Evolutionary conservation across 768 basidiomycete genomes (phyloP).

Genomic region (Russula olivacea): DNA sequence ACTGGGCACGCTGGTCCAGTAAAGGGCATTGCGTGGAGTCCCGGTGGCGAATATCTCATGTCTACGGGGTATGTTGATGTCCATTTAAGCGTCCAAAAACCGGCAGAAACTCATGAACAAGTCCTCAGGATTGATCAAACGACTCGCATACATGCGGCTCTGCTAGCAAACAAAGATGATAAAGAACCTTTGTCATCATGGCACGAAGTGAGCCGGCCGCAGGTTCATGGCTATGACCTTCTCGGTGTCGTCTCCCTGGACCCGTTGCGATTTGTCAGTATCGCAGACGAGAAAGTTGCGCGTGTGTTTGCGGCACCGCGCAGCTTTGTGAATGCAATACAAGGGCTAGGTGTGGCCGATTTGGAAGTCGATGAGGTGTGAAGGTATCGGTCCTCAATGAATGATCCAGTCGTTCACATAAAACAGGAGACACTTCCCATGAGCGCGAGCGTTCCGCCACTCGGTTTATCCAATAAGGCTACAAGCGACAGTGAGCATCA

Average conservation of each 20-base stretch:
- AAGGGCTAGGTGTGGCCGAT: constrained; percentile 43
- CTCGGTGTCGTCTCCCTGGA: constrained; percentile 72
- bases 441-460: constrained; percentile 85
- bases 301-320: constrained; percentile 90
- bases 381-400: constrained; percentile 16
- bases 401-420: neutral
- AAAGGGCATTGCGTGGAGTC: constrained; percentile 80
- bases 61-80: constrained; percentile 62
- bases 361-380: constrained; percentile 49
- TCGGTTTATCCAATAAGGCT: constrained; percentile 93
- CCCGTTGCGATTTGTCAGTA: constrained; percentile 75
- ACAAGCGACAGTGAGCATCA: constrained; percentile 52
- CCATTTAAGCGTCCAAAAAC: constrained; percentile 2
- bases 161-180: constrained; percentile 28
- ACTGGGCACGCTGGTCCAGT: constrained; percentile 83
- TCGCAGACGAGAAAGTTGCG: constrained; percentile 94
- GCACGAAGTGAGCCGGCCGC: constrained; percentile 89
- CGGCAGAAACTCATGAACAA: neutral
- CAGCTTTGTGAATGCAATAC: constrained; percentile 64
- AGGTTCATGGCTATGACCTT: constrained; percentile 95
- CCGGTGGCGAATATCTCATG: constrained; percentile 76
- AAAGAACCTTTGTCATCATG: constrained; percentile 40
- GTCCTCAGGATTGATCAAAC: constrained; percentile 80
- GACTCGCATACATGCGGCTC: constrained; percentile 75
- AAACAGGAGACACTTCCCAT: constrained; percentile 54